Conservation (phyloP, 2,329 filamentous ascomycete species). For the Botrytis cinerea region DNA sequence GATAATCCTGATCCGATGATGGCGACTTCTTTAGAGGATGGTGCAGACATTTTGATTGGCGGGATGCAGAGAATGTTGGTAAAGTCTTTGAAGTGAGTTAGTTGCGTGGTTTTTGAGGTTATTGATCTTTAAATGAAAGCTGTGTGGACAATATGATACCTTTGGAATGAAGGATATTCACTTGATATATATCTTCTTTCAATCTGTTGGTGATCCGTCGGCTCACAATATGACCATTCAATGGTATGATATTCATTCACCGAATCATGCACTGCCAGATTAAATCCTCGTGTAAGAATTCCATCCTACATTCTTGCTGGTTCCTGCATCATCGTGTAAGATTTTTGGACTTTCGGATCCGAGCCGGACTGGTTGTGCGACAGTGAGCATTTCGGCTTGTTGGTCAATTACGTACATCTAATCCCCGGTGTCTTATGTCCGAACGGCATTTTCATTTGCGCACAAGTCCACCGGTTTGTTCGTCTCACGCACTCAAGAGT, state of each 20-base stretch:
- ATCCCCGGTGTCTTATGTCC: constrained; percentile 2
- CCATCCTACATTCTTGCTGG: not conserved
- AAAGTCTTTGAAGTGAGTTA: not conserved
- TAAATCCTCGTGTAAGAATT: not conserved
- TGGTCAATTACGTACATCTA: not conserved
- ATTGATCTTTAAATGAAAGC: not conserved
- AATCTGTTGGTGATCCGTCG: not conserved
- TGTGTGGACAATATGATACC: not conserved
- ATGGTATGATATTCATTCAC: not conserved
- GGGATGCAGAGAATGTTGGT: not conserved
- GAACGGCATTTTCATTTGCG: not conserved
- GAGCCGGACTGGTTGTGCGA: constrained; percentile 13
- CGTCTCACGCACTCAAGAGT: not conserved
- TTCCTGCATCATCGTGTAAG: not conserved
- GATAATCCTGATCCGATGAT: constrained; percentile 53
- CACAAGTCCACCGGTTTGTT: not conserved
- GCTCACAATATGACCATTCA: not conserved
- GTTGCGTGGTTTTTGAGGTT: not conserved
- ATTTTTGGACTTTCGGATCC: constrained; percentile 14
- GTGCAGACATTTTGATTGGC: constrained; percentile 3
- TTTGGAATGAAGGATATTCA: constrained; percentile 10
- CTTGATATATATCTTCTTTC: constrained; percentile 12
- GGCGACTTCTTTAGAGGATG: constrained; percentile 38
- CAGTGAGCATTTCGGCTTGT: constrained; percentile 13
- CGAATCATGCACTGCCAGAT: not conserved